Evolutionary conservation across 2,329 filamentous ascomycete genomes (phyloP).

Genomic region (Capronia americana): DNA sequence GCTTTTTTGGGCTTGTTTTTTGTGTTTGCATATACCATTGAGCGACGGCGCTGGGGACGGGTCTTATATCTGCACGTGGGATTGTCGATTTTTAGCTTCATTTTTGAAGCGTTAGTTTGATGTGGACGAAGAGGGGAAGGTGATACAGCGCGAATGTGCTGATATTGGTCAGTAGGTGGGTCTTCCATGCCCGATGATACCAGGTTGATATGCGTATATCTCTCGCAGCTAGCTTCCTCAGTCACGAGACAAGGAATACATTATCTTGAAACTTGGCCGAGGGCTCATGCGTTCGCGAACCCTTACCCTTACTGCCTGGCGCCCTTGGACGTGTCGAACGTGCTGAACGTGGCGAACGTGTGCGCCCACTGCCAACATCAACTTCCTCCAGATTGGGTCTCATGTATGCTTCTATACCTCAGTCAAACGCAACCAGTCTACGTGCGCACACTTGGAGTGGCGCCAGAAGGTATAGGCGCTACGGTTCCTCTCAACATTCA

Average conservation of each 20-base stretch:
- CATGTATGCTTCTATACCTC: too few relatives aligned
- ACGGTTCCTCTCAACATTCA: too few relatives aligned
- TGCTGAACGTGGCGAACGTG: too few relatives aligned
- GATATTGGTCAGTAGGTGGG: background rate
- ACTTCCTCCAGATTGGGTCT: background rate
- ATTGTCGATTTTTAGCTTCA: background rate
- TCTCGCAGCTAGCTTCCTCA: background rate
- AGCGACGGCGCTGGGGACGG: slow-evolving; percentile 36
- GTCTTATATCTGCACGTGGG: background rate
- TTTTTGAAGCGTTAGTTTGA: background rate
- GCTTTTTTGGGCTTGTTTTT: slow-evolving; percentile 1
- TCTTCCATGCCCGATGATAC: background rate
- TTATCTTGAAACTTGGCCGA: background rate
- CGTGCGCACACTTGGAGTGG: too few relatives aligned
- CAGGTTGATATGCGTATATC: background rate
- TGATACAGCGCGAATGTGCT: background rate
- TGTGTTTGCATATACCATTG: slow-evolving; percentile 26
- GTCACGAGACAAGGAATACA: background rate
- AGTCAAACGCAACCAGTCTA: too few relatives aligned
- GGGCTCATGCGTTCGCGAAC: background rate
- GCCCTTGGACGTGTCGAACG: too few relatives aligned
- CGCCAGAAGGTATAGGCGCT: too few relatives aligned
- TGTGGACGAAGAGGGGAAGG: background rate
- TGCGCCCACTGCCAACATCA: background rate
- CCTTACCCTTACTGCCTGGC: background rate